phyloP scores from a whole-genome alignment of 2,329 filamentous ascomycete genomes.

The Colletotrichum chrysophilum region DNA sequence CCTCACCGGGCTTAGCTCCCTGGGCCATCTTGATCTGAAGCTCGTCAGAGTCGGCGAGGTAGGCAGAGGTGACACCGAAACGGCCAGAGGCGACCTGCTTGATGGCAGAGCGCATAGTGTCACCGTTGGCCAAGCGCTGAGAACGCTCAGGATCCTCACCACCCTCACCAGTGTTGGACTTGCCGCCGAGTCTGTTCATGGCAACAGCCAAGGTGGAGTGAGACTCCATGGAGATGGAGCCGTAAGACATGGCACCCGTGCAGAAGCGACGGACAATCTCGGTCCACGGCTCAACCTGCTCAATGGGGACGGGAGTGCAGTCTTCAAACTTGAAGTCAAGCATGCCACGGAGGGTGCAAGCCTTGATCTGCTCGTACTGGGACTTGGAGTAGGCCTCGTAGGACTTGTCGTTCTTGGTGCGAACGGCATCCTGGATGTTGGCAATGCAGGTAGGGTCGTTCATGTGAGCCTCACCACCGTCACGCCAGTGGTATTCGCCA shows the following conservation, averaged over 20 bases:
- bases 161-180: constrained; percentile 97
- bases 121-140: constrained; percentile 84
- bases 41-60: constrained; percentile 93
- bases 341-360: constrained; percentile 91
- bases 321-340: constrained; percentile 97
- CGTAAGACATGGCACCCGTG: constrained; percentile 98
- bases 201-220: constrained; percentile 95
- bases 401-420: constrained; percentile 97
- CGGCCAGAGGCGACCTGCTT: constrained; percentile 97
- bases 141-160: constrained; percentile 94
- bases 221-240: constrained; percentile 97
- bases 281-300: constrained; percentile 97
- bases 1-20: constrained; percentile 96
- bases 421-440: constrained; percentile 95
- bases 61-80: constrained; percentile 95
- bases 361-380: constrained; percentile 95
- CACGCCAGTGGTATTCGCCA: constrained; percentile 98
- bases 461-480: constrained; percentile 92
- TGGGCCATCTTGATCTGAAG: constrained; percentile 99
- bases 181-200: constrained; percentile 95
- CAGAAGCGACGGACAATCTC: constrained; percentile 97
- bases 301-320: constrained; percentile 83
- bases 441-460: constrained; percentile 95
- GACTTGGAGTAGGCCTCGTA: constrained; percentile 95
- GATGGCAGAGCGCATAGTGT: constrained; percentile 96